Base-by-base conservation (phyloP, 2,329 filamentous ascomycete species). In the Hypoxylon sp. region DNA sequence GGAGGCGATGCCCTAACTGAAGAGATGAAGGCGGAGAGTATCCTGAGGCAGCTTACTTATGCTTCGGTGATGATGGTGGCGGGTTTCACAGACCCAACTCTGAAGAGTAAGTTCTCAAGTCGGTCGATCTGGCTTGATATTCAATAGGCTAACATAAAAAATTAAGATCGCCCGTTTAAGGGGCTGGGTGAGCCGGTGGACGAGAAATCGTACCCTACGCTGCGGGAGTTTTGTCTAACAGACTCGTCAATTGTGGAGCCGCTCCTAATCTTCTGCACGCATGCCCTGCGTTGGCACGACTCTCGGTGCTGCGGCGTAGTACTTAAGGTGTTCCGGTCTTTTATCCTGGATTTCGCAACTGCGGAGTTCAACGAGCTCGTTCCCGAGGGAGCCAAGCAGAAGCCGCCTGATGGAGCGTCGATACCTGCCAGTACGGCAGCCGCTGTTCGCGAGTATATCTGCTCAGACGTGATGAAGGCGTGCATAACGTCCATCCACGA, bases 11-110 rank as follows among this genome's bases (percentile, higher is more conserved):
- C 91, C 58, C 78, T 99, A 49, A 91, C 90, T 1, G 92, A 97
- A 66, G 95, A 99, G 77, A 99, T 99, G 95, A 97, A 97, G 75
- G 88, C 91, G 5, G 95, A 99, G 74, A 98, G 94, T 70, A 96
- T 99, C 24, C 79, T 99, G 41, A 87, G 95, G 17, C 92, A 97
- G 72, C 83, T 98, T 46, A 97, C 94, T 0, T 95, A 96, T 74
- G 92, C 92, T 3, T 91, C 93, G 1, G 92, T 97, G 24, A 88
- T 95, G 67, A 92, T 98, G 83, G 89, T 97, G 62, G 91, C 92
- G 6, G 90, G 92, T 65, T 87, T 98, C 67, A 81, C 99, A 18
- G 93, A 96, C 72, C 90, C 92, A 11, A 81, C 82, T 45, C 79
- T 85, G 77, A 81, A 75, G 73, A 88, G 86, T 88, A 79, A 77